phyloP scores from a whole-genome alignment of 805 yeast species.

The Candida wancherniae region DNA sequence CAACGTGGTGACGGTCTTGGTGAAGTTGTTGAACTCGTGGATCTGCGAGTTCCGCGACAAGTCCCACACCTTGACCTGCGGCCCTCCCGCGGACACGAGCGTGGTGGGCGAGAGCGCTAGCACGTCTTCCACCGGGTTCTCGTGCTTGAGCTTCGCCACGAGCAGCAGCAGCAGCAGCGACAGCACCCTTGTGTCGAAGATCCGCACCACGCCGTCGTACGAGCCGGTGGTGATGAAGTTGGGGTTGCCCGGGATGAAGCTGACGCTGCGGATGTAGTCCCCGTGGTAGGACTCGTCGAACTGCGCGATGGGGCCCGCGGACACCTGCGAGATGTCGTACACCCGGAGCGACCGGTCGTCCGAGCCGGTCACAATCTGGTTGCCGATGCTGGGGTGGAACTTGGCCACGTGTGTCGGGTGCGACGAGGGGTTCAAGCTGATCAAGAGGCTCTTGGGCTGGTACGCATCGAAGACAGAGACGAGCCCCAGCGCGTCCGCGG shows the following conservation, averaged over 20 bases:
- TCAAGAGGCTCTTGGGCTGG: conserved; percentile 71
- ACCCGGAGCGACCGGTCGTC: conserved; percentile 85
- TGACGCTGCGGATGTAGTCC: conserved; percentile 83
- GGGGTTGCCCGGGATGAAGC: conserved; percentile 69
- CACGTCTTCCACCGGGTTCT: conserved; percentile 79
- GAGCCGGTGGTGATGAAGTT: conserved; percentile 88
- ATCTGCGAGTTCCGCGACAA: conserved; percentile 69
- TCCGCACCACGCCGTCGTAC: conserved; percentile 80
- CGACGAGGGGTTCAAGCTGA: conserved; percentile 74
- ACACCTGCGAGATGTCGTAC: conserved; percentile 78
- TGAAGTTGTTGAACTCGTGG: conserved; percentile 77
- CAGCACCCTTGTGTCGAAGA: conserved; percentile 71
- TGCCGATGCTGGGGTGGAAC: conserved; percentile 74
- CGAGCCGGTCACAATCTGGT: conserved; percentile 78
- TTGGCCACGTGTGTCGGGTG: conserved; percentile 93
- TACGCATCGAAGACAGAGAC: conserved; percentile 87
- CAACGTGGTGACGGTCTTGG: conserved; percentile 87
- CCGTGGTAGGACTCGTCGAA: conserved; percentile 63
- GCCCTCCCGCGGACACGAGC: conserved; percentile 75
- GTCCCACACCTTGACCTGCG: conserved; percentile 87
- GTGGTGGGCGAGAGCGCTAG: conserved; percentile 72
- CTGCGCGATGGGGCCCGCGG: conserved; percentile 62
- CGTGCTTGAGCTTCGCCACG: conserved; percentile 62
- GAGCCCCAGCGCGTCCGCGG: conserved; percentile 92
- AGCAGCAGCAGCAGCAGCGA: conserved; percentile 53